Evolutionary conservation across 2,329 filamentous ascomycete genomes (phyloP).

Genomic region (Fusarium sororula): DNA sequence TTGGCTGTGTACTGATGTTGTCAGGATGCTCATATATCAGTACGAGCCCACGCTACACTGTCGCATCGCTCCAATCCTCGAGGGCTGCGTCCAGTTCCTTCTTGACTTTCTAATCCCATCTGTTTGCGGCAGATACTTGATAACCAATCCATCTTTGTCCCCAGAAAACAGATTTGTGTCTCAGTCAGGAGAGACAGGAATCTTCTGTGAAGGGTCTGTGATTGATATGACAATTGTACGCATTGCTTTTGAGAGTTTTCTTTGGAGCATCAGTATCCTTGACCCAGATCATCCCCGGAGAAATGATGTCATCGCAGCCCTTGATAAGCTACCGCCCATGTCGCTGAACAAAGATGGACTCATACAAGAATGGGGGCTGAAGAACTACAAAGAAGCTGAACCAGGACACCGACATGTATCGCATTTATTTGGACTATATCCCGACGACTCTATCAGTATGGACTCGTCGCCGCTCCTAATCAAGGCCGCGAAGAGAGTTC

Average conservation of each 20-base stretch:
- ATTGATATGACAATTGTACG: slow-evolving; percentile 36
- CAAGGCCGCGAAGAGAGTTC: slow-evolving; percentile 42
- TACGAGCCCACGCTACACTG: slow-evolving; percentile 26
- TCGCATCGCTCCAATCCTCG: slow-evolving; percentile 44
- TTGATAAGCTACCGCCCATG: slow-evolving; percentile 14
- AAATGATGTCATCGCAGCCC: background rate
- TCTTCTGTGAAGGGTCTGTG: slow-evolving; percentile 41
- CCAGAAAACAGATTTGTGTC: slow-evolving; percentile 41
- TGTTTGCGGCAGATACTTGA: slow-evolving; percentile 39
- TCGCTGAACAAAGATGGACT: slow-evolving; percentile 26
- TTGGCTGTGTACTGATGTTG: slow-evolving; percentile 38
- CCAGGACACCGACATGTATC: slow-evolving; percentile 61
- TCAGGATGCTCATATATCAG: slow-evolving; percentile 39
- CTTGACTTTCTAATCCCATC: slow-evolving; percentile 49
- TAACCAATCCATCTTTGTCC: slow-evolving; percentile 40
- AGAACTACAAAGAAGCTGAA: slow-evolving; percentile 52
- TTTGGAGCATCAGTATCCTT: slow-evolving; percentile 21
- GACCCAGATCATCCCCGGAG: slow-evolving; percentile 3
- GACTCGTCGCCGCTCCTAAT: slow-evolving; percentile 32
- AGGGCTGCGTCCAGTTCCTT: slow-evolving; percentile 49
- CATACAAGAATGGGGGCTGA: slow-evolving; percentile 53
- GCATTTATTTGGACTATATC: slow-evolving; percentile 59
- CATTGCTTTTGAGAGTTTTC: slow-evolving; percentile 35
- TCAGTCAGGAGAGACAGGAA: slow-evolving; percentile 8
- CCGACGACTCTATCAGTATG: slow-evolving; percentile 46